Conservation (phyloP, 345 rosid genomes). For the Gossypium arboreum region DNA sequence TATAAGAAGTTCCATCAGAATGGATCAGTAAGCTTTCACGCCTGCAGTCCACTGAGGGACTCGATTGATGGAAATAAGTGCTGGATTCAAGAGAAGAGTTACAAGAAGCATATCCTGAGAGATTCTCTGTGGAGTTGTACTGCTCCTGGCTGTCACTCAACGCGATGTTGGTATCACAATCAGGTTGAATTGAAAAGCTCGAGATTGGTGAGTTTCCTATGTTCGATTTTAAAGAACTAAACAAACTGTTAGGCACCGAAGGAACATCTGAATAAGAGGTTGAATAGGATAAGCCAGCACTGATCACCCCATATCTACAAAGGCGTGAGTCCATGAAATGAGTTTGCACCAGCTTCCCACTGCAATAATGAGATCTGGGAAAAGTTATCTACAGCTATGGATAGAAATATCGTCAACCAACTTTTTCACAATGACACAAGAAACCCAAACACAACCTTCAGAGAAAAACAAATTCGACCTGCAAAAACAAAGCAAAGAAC, state of each 20-base stretch:
- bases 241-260: constrained; percentile 32
- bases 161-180: constrained; percentile 32
- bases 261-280: constrained; percentile 35
- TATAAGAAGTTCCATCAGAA: constrained; percentile 26
- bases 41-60: constrained; percentile 32
- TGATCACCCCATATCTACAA: constrained; percentile 33
- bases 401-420: not conserved
- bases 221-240: constrained; percentile 32
- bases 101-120: constrained; percentile 45
- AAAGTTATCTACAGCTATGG: not conserved
- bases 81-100: constrained; percentile 40
- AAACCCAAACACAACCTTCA: constrained; percentile 13
- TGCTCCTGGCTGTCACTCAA: constrained; percentile 50
- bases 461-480: constrained; percentile 22
- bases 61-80: constrained; percentile 26
- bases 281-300: constrained; percentile 39
- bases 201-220: constrained; percentile 42
- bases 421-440: not conserved
- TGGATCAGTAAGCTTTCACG: constrained; percentile 17
- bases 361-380: not conserved
- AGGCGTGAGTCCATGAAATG: constrained; percentile 46
- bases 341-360: constrained; percentile 25
- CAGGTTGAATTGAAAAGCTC: constrained; percentile 33
- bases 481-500: constrained; percentile 18
- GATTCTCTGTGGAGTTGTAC: constrained; percentile 41